Evolutionary conservation across 2,329 filamentous ascomycete genomes (phyloP), one percentile per base, ranked within the genome.

Genomic region (Monascus ruber): DNA sequence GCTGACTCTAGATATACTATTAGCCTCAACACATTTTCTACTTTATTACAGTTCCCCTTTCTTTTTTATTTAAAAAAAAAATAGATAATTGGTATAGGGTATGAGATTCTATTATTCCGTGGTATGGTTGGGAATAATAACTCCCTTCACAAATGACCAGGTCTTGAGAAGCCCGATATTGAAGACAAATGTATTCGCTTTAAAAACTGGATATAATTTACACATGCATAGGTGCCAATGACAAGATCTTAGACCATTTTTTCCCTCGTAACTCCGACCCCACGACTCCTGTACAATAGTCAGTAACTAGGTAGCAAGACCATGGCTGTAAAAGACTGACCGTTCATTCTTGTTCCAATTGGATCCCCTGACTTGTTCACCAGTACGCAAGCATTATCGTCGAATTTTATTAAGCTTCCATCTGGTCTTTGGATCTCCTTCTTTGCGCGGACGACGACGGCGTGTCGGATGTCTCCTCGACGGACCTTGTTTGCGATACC

Each of bases 221-320:
- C 60, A 84, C 66, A 65, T 85, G 78, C 76, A 83, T 79, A 35
- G 91, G 89, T 39, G 91, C 91, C 74, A 98, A 77, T 52, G 85
- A 94, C 59, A 98, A 66, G 55, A 98, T 96, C 77, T 96, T 98
- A 55, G 87, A 94, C 91, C 91, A 98, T 69, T 94, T 83, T 73
- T 85, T 91, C 60, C 85, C 78, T 60, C 85, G 80, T 63, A 98
- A 66, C 70, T 98, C 91, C 26, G 80, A 75, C 42, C 87, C 91
- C 34, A 98, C 91, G 34, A 96, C 78, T 49, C 88, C 77, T 77
- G 57, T 53, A 46, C 49, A 49, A 24, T 27, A 10, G 48, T 54
- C 39, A 56, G 51, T 47, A 49, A 43, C 35, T 36, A 32, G 32
- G 17, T 17, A 17, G 17, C 3, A 17, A 33, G n/a, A 40, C 32